phyloP scores from a whole-genome alignment of 2,329 filamentous ascomycete genomes.

The Fusarium staphyleae region DNA sequence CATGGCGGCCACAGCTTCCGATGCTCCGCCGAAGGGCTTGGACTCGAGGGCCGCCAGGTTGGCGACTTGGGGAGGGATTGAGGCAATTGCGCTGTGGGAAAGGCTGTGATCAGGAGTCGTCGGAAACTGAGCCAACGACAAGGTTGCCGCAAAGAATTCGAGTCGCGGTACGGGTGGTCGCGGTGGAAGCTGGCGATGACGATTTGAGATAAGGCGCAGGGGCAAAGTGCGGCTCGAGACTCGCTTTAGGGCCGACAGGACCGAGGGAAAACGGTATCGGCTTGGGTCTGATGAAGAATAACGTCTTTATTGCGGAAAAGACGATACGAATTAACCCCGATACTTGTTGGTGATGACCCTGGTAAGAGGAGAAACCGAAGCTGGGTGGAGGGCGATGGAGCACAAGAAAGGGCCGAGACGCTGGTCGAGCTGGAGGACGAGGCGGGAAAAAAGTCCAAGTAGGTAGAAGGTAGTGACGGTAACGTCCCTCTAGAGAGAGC shows the following conservation, averaged over 20 bases:
- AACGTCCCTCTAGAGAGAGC: constrained; percentile 20
- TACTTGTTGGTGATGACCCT: background rate
- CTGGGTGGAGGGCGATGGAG: constrained; percentile 30
- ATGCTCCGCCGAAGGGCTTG: constrained; percentile 67
- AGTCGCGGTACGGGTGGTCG: constrained; percentile 17
- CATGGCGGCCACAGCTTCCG: constrained; percentile 73
- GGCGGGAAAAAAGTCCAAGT: constrained; percentile 30
- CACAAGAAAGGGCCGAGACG: constrained; percentile 17
- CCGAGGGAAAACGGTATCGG: constrained; percentile 13
- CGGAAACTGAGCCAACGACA: constrained; percentile 15
- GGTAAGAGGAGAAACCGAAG: constrained; percentile 18
- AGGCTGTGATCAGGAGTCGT: constrained; percentile 12
- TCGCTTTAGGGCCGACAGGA: constrained; percentile 22
- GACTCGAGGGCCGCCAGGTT: constrained; percentile 69
- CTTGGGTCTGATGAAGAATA: background rate
- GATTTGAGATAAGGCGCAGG: constrained; percentile 31
- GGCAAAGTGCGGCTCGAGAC: constrained; percentile 30
- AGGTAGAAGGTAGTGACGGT: constrained; percentile 10
- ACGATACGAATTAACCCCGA: background rate
- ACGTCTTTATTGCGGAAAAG: too few relatives aligned
- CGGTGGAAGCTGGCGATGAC: constrained; percentile 24
- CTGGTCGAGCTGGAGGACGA: constrained; percentile 13
- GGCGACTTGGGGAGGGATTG: constrained; percentile 48
- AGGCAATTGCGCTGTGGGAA: constrained; percentile 27
- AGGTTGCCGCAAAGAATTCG: background rate